A percentile compares a stretch with the other conserved stretches of the same genome.
Evolutionary conservation across 2,329 filamentous ascomycete genomes (phyloP).

Genomic region (Camptophora hylomeconis): DNA sequence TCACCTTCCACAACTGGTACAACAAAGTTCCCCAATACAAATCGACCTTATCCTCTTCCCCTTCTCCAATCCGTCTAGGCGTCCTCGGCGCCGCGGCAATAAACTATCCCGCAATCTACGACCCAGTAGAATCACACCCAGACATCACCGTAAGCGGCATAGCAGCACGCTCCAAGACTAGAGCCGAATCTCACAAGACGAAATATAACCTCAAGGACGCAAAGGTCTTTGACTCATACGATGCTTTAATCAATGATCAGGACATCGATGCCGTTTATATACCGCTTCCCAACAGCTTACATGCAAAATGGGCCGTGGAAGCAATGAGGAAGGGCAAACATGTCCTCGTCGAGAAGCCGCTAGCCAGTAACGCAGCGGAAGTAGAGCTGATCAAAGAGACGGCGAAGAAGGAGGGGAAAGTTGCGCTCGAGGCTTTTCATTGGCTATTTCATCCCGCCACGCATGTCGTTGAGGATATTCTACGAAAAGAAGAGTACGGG

Average conservation of each 20-base stretch:
- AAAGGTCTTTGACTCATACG: slow-evolving; percentile 21
- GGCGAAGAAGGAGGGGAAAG: slow-evolving; percentile 25
- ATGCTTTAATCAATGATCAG: background rate
- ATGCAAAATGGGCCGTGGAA: slow-evolving; percentile 36
- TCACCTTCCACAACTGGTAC: slow-evolving; percentile 6
- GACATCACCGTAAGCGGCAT: slow-evolving; percentile 41
- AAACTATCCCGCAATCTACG: slow-evolving; percentile 20
- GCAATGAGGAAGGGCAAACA: slow-evolving; percentile 39
- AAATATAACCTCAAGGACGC: slow-evolving; percentile 40
- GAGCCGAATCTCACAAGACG: slow-evolving; percentile 38
- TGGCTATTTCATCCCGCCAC: slow-evolving; percentile 38
- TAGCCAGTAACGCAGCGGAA: slow-evolving; percentile 33
- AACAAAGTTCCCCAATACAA: slow-evolving; percentile 3
- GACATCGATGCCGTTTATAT: slow-evolving; percentile 39
- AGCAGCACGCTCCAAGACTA: slow-evolving; percentile 36
- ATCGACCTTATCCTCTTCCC: background rate
- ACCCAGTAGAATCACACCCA: slow-evolving; percentile 39
- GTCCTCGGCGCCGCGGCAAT: slow-evolving; percentile 5
- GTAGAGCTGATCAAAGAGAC: slow-evolving; percentile 32
- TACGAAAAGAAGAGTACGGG: slow-evolving; percentile 4
- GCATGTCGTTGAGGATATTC: slow-evolving; percentile 26
- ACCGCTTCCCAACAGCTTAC: slow-evolving; percentile 28
- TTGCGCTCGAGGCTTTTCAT: slow-evolving; percentile 43
- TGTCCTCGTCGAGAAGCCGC: slow-evolving; percentile 43
- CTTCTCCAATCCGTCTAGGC: slow-evolving; percentile 1